Base-by-base conservation (phyloP, 257 asterid species). In the Jasminum sambac region DNA sequence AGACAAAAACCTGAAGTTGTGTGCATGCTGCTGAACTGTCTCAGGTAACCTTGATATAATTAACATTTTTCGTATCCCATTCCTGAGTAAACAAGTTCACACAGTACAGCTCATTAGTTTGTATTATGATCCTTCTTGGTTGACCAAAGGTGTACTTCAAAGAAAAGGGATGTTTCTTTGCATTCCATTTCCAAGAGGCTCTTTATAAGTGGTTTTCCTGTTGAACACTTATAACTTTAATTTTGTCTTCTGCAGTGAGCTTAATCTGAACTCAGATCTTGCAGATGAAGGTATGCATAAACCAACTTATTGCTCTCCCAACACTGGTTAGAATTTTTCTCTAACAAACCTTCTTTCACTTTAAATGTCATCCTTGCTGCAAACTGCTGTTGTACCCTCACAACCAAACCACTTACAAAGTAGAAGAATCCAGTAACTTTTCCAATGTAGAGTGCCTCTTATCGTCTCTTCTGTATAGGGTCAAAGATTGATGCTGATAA, bases 1-100 rank as follows among this genome's bases (percentile, higher is more conserved):
- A 83, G 85, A 82, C 86, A 88, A 60, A 84, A 84, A 64, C 89
- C 96, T 57, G 84, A 83, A 72, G 78, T 84, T 69, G 70, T 90
- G 84, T 87, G 93, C 82, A 63, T 81, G 84, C 87, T 92, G 80
- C 92, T 92, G 26, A 96, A 92, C 82, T 81, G 84, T 77, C 81
- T 92, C 79, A 86, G 98, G 97, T 90, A 80, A 80, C 64, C 77
- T 39, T 21, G 59, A 58, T 57, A 41, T 21, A 21, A 30, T 48
- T 38, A 52, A 11, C 11, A 11, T 39, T 59, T n/a, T 48, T 36
- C 23, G 24, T 40, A 39, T 19, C 36, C 55, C 61, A 44, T 26
- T 25, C 68, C 65, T 36, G 25, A 44, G 60, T 70, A 55, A 44
- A 65, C 10, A 69, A 44, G 72, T 38, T 38, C 38, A 62, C 5